These are phyloP conservation scores for Garcia nutans DNA, from an alignment of 345 rosid genomes.

Conservation along the genomic window DNA sequence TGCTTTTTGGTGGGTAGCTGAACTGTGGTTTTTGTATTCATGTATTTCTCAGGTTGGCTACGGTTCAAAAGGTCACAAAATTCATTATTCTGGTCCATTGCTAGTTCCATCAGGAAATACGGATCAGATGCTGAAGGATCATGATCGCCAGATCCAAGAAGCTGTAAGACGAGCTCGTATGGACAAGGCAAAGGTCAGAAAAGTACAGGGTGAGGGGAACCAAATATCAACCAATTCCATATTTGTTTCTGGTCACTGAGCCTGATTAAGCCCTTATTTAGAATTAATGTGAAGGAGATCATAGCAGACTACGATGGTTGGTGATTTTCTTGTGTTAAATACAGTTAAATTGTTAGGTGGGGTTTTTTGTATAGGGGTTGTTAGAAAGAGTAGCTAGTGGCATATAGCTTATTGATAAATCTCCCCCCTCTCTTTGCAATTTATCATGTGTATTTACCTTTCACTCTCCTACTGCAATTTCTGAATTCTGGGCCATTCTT, in stretches of 20 bases:
- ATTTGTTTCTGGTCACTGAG: constrained; percentile 79
- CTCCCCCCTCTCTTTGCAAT: constrained; percentile 14
- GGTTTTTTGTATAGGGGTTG: constrained; percentile 44
- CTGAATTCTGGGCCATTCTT: constrained; percentile 28
- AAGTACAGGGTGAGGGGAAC: constrained; percentile 58
- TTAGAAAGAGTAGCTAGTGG: constrained; percentile 29
- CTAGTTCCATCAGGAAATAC: constrained; percentile 77
- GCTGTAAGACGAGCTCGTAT: constrained; percentile 82
- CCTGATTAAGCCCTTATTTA: constrained; percentile 20
- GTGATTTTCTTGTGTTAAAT: constrained; percentile 27
- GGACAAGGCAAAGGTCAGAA: constrained; percentile 80
- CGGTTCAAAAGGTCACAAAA: constrained; percentile 89
- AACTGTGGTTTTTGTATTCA: not conserved
- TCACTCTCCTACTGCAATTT: constrained; percentile 26
- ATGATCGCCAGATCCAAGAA: constrained; percentile 96
- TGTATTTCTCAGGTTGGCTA: constrained; percentile 58
- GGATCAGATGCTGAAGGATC: constrained; percentile 96
- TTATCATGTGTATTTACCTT: constrained; percentile 27
- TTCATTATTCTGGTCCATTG: constrained; percentile 94
- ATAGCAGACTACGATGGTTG: constrained; percentile 24
- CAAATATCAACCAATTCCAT: constrained; percentile 61
- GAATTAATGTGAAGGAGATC: constrained; percentile 19
- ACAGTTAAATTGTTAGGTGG: constrained; percentile 16
- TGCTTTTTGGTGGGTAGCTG: not conserved
- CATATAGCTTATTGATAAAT: constrained; percentile 27